phyloP scores from a whole-genome alignment of 495 filamentous ascomycete species.

The Podospora fimiseda region DNA sequence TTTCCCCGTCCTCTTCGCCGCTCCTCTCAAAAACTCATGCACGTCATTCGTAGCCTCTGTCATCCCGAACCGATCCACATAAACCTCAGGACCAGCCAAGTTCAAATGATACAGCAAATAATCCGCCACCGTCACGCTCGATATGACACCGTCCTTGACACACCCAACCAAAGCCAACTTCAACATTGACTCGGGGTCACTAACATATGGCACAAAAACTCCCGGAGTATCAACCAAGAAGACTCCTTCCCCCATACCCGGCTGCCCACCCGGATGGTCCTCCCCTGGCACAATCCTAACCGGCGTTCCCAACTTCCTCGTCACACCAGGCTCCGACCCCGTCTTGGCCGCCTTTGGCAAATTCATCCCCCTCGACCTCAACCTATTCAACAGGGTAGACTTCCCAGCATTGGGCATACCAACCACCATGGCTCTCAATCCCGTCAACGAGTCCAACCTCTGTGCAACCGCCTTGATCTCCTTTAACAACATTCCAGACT shows the following conservation, averaged over 20 bases:
- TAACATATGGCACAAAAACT: conserved; percentile 89
- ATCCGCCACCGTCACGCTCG: conserved; percentile 70
- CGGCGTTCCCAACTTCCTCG: conserved; percentile 71
- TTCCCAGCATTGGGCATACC: conserved; percentile 98
- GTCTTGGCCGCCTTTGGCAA: conserved; percentile 71
- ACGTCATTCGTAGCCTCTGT: conserved; percentile 74
- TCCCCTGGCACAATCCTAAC: conserved; percentile 61
- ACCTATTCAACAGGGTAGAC: conserved; percentile 80
- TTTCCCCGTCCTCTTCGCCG: conserved; percentile 68
- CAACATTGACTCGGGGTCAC: conserved; percentile 79
- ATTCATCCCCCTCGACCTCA: conserved; percentile 61
- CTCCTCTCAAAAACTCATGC: conserved; percentile 54
- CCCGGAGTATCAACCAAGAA: conserved; percentile 57
- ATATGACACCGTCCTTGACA: conserved; percentile 81
- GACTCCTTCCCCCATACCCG: conserved; percentile 38
- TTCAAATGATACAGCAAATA: conserved; percentile 87
- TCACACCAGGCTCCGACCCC: conserved; percentile 83
- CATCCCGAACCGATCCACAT: conserved; percentile 50
- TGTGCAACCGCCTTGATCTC: conserved; percentile 28
- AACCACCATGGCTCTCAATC: conserved; percentile 76
- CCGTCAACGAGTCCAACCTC: conserved; percentile 35
- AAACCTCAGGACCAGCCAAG: conserved; percentile 45
- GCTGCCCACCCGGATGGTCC: conserved; percentile 3
- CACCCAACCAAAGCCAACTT: conserved; percentile 85
- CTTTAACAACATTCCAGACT: conserved; percentile 21